phyloP scores from a whole-genome alignment of 78 protist genomes.

The Pigoraptor vietnamica region DNA sequence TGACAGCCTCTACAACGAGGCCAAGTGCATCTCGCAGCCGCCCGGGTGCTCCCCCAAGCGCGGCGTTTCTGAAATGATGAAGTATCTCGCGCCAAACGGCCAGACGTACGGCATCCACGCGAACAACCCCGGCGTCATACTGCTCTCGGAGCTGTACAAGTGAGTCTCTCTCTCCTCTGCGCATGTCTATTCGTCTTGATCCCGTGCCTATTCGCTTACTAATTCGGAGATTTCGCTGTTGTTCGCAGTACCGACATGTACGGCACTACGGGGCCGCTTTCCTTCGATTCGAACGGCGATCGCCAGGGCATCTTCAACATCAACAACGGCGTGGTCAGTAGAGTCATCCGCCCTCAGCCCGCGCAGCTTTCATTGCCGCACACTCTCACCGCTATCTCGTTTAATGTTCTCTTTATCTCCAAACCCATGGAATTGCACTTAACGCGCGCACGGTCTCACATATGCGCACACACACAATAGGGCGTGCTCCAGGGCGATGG shows the following conservation, averaged over 20 bases:
- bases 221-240: no score
- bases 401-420: no score
- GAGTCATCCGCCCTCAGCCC: no score
- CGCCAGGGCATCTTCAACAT: background rate
- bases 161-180: no score
- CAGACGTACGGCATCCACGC: background rate
- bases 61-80: background rate
- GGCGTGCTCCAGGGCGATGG: background rate
- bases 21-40: background rate
- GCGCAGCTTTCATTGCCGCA: no score
- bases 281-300: background rate
- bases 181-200: no score
- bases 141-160: background rate
- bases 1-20: background rate
- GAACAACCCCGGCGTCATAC: background rate
- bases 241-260: background rate
- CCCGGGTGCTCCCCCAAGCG: background rate
- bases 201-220: no score
- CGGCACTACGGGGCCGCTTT: background rate
- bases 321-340: background rate
- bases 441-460: background rate
- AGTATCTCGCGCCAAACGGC: background rate
- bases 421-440: no score
- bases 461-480: background rate
- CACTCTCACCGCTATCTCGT: no score